phyloP scores from a whole-genome alignment of 306 rosid species.

The Cucurbita pepo region DNA sequence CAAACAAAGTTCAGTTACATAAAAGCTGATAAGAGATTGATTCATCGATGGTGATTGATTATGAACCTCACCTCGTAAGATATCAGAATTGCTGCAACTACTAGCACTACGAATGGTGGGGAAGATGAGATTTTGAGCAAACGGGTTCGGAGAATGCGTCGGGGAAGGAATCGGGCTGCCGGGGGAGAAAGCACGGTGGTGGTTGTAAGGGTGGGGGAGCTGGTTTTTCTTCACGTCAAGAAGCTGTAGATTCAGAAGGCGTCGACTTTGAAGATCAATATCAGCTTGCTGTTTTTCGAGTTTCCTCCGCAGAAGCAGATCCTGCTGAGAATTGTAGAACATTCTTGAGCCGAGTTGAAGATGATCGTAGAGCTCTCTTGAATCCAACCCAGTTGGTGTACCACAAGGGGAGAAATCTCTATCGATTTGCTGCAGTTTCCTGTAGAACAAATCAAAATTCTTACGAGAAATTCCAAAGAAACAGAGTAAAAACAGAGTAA shows the following conservation, averaged over 20 bases:
- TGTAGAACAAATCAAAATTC: constrained; percentile 12
- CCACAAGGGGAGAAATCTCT: constrained; percentile 88
- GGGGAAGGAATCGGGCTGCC: constrained; percentile 76
- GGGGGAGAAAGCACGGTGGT: constrained; percentile 48
- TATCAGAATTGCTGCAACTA: neutral
- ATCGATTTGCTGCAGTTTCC: constrained; percentile 73
- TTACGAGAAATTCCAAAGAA: neutral
- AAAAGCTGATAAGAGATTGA: neutral
- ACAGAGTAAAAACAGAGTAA: neutral
- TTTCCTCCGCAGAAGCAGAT: constrained; percentile 82
- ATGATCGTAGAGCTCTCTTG: constrained; percentile 59
- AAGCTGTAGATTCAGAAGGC: constrained; percentile 79
- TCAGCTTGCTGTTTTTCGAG: constrained; percentile 88
- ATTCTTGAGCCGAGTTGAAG: constrained; percentile 73
- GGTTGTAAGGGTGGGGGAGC: constrained; percentile 6
- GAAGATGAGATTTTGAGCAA: constrained; percentile 28
- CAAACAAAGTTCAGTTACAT: neutral
- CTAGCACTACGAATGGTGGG: constrained; percentile 28
- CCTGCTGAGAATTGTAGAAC: constrained; percentile 62
- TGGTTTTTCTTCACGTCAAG: constrained; percentile 72
- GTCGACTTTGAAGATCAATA: constrained; percentile 69
- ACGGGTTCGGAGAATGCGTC: constrained; percentile 43
- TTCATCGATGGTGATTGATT: neutral
- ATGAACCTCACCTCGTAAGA: neutral
- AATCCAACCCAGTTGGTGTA: constrained; percentile 72